Evolutionary conservation across 2,329 filamentous ascomycete species (phyloP).

Genomic region (Clarireedia paspali): DNA sequence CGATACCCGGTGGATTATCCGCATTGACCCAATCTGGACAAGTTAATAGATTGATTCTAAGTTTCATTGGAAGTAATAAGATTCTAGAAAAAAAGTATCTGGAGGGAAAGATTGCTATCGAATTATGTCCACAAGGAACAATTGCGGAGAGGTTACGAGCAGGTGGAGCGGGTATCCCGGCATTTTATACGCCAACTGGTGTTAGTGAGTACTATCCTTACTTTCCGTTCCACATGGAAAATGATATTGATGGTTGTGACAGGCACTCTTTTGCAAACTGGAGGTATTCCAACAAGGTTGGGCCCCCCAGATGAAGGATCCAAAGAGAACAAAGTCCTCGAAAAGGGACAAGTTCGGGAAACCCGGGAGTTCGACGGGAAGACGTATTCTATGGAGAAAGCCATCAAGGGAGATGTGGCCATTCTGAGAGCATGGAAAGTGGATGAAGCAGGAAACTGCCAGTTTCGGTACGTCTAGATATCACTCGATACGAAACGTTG

Average conservation of each 20-base stretch:
- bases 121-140: constrained; percentile 69
- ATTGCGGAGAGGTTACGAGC: constrained; percentile 63
- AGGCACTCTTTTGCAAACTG: constrained; percentile 59
- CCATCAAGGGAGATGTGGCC: constrained; percentile 66
- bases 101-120: constrained; percentile 62
- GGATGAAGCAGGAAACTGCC: constrained; percentile 67
- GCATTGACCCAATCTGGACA: constrained; percentile 61
- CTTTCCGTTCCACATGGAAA: background rate
- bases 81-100: constrained; percentile 65
- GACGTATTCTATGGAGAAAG: constrained; percentile 69
- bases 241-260: background rate
- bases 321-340: constrained; percentile 37
- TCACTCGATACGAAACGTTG: constrained; percentile 21
- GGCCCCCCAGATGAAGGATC: constrained; percentile 40
- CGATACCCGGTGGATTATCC: constrained; percentile 59
- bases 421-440: constrained; percentile 71
- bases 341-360: constrained; percentile 59
- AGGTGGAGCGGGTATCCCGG: constrained; percentile 66
- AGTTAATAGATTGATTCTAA: constrained; percentile 62
- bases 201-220: constrained; percentile 40
- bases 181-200: constrained; percentile 71
- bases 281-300: constrained; percentile 58
- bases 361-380: constrained; percentile 65
- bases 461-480: constrained; percentile 5
- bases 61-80: constrained; percentile 72